Percentiles rank a stretch among this genome's conserved stretches.
phyloP scores from a whole-genome alignment of 306 rosid genomes.

The Lathyrus oleraceus region DNA sequence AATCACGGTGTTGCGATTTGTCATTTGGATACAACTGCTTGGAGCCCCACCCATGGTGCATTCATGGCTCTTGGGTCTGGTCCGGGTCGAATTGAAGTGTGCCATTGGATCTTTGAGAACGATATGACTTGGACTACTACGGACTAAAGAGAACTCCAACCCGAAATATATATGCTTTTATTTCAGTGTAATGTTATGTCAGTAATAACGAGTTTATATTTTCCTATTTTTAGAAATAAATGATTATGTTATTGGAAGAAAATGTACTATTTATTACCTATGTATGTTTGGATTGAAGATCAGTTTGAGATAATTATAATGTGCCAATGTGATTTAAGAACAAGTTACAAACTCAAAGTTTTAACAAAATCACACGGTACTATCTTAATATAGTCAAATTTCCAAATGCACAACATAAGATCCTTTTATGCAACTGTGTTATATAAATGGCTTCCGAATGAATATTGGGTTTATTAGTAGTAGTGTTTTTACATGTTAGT shows the following conservation, averaged over 20 bases:
- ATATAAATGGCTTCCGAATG: neutral
- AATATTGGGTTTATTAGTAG: neutral
- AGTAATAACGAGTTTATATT: too few relatives aligned
- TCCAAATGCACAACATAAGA: neutral
- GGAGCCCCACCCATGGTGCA: constrained; percentile 83
- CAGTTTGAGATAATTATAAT: neutral
- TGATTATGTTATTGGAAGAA: neutral
- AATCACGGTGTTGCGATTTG: constrained; percentile 82
- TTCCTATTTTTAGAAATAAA: neutral
- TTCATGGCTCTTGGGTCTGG: constrained; percentile 67
- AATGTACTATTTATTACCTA: too few relatives aligned
- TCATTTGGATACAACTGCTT: constrained; percentile 80
- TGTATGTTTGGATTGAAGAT: neutral
- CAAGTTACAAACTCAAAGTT: neutral
- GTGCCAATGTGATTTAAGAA: neutral
- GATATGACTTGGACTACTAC: constrained; percentile 72
- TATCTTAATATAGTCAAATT: neutral
- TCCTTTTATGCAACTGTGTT: neutral
- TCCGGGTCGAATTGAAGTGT: constrained; percentile 79
- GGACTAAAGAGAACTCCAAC: neutral
- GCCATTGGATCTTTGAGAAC: constrained; percentile 89
- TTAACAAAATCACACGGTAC: neutral
- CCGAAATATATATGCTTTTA: neutral
- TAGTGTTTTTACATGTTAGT: neutral
- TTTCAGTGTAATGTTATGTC: neutral